Conservation (phyloP, 306 rosid genomes). For the Sphenostylis stenocarpa region DNA sequence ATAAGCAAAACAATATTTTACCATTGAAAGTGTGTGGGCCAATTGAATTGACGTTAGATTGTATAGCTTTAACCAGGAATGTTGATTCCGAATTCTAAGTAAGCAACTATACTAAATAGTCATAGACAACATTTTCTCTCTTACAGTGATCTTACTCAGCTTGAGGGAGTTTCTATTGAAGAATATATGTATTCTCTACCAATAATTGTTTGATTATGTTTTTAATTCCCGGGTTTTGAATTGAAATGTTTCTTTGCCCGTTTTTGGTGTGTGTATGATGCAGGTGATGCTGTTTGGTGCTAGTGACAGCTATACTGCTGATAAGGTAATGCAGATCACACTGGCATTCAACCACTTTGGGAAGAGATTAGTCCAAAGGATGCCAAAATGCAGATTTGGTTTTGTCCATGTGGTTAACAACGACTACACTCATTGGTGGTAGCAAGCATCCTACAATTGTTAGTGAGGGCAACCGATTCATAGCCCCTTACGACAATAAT, state of each 20-base stretch:
- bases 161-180: no score
- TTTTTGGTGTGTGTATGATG: not conserved
- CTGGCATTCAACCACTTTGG: conserved; percentile 91
- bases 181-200: no score
- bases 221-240: not conserved
- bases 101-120: no score
- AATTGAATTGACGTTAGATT: no score
- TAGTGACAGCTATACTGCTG: conserved; percentile 42
- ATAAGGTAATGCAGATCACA: conserved; percentile 72
- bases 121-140: no score
- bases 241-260: not conserved
- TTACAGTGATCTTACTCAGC: no score
- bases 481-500: conserved; percentile 42
- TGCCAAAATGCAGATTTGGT: conserved; percentile 84
- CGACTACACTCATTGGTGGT: conserved; percentile 81
- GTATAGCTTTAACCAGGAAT: no score
- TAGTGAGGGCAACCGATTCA: conserved; percentile 87
- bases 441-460: conserved; percentile 74
- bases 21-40: no score
- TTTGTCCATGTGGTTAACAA: conserved; percentile 83
- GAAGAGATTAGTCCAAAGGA: conserved; percentile 71
- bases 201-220: not conserved
- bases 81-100: no score
- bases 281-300: conserved; percentile 95
- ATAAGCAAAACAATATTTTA: not conserved